phyloP scores from a whole-genome alignment of 139 green algal genomes.

The Chlamydomonas schloesseri region DNA sequence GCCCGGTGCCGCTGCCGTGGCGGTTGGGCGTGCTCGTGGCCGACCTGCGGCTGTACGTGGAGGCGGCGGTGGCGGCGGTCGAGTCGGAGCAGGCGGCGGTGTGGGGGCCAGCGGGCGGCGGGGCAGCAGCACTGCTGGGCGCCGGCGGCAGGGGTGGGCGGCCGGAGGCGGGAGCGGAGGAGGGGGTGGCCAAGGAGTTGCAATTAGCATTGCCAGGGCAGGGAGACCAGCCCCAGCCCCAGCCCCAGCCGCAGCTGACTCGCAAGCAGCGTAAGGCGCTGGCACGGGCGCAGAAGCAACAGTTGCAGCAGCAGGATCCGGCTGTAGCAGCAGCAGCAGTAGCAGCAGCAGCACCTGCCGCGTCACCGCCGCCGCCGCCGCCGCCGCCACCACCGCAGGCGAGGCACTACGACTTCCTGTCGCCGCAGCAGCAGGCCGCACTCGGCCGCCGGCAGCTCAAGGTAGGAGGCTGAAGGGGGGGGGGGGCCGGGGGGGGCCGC shows the following conservation, averaged over 20 bases:
- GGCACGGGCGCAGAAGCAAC: no score
- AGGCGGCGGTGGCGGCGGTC: not conserved
- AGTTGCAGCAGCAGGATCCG: not conserved
- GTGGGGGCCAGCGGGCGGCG: conserved; percentile 1
- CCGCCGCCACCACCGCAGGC: not conserved
- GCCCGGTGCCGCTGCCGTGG: not conserved
- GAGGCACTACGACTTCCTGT: not conserved
- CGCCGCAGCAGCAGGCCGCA: not conserved
- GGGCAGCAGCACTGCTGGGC: no score
- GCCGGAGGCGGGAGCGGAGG: no score
- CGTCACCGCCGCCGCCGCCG: no score
- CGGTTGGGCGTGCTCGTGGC: conserved; percentile 8
- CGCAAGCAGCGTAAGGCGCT: no score
- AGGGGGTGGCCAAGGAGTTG: no score
- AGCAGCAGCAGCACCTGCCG: not conserved
- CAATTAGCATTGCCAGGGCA: no score
- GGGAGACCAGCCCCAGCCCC: no score
- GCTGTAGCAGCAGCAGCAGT: not conserved
- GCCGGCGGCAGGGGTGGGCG: no score
- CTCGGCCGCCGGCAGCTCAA: not conserved
- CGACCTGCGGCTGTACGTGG: conserved; percentile 24
- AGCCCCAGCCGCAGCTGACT: no score
- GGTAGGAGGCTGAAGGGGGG: not conserved
- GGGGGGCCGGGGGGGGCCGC: not conserved
- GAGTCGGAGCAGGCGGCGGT: conserved; percentile 2